These are phyloP conservation scores for Vachellia collinsii DNA, from an alignment of 306 rosid genomes.

Conservation along the genomic window DNA sequence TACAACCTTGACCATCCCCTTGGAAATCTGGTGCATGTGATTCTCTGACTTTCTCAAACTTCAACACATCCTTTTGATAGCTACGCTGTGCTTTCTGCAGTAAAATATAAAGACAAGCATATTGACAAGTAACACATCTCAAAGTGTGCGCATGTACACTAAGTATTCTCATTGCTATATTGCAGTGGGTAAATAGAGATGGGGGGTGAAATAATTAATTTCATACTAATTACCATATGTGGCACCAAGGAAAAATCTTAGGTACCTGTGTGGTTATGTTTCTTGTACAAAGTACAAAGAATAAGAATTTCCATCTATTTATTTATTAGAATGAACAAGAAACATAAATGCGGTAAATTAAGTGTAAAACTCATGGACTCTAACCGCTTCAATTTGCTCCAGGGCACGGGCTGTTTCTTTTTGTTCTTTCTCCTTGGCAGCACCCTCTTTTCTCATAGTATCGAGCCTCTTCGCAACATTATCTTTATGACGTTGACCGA, in stretches of 20 bases:
- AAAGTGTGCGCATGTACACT: constrained; percentile 6
- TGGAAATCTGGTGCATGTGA: constrained; percentile 50
- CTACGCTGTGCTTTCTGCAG: constrained; percentile 91
- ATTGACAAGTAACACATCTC: neutral
- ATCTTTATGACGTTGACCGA: constrained; percentile 90
- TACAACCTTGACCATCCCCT: constrained; percentile 61
- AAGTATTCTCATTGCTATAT: neutral
- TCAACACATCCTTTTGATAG: constrained; percentile 84
- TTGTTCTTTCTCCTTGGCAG: constrained; percentile 86
- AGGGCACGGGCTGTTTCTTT: constrained; percentile 69
- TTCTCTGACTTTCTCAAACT: constrained; percentile 63
- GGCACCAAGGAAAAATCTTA: neutral
- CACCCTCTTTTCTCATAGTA: constrained; percentile 81
- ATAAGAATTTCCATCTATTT: neutral
- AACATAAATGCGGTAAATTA: neutral
- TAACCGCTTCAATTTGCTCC: constrained; percentile 90
- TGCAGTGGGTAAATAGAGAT: constrained; percentile 7
- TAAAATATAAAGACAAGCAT: constrained; percentile 15
- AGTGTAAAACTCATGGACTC: constrained; percentile 27
- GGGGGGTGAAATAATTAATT: constrained; percentile 2
- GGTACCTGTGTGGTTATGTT: neutral
- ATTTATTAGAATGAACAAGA: neutral
- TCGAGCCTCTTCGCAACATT: constrained; percentile 82
- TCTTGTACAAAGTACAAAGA: neutral
- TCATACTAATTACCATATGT: neutral